phyloP scores from a whole-genome alignment of 306 rosid species.

The Mucuna pruriens region DNA sequence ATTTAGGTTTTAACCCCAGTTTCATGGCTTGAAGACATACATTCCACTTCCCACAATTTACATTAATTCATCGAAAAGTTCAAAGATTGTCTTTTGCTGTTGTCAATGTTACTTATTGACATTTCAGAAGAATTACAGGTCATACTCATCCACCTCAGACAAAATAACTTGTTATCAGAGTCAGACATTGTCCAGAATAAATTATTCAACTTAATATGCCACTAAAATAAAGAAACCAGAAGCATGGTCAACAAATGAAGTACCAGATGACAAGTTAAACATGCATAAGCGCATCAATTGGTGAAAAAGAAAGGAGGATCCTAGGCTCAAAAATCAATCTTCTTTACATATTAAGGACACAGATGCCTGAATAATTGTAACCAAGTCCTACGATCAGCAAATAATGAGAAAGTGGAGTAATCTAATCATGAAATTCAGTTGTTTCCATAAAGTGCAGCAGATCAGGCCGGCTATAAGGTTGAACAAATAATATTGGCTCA shows the following conservation, averaged over 20 bases:
- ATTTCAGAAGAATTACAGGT: background rate
- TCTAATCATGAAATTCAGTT: constrained; percentile 22
- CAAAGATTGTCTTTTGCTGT: background rate
- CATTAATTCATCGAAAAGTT: background rate
- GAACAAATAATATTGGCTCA: background rate
- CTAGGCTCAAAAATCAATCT: background rate
- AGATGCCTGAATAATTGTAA: background rate
- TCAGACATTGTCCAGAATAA: constrained; percentile 7
- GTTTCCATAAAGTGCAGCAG: background rate
- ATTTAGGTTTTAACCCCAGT: background rate
- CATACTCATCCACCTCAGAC: background rate
- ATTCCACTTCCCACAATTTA: background rate
- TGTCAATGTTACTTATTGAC: background rate
- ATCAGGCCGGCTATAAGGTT: constrained; percentile 2
- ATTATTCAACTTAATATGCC: background rate
- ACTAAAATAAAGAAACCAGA: constrained; percentile 13
- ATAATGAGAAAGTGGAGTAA: background rate
- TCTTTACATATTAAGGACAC: background rate
- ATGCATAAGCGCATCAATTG: background rate
- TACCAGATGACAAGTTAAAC: background rate
- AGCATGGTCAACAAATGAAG: background rate
- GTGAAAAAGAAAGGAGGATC: background rate
- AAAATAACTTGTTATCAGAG: too few relatives aligned
- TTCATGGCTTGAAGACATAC: background rate
- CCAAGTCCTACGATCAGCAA: background rate